Conservation (phyloP, 441 rosid genomes). For the Eruca vesicaria region DNA sequence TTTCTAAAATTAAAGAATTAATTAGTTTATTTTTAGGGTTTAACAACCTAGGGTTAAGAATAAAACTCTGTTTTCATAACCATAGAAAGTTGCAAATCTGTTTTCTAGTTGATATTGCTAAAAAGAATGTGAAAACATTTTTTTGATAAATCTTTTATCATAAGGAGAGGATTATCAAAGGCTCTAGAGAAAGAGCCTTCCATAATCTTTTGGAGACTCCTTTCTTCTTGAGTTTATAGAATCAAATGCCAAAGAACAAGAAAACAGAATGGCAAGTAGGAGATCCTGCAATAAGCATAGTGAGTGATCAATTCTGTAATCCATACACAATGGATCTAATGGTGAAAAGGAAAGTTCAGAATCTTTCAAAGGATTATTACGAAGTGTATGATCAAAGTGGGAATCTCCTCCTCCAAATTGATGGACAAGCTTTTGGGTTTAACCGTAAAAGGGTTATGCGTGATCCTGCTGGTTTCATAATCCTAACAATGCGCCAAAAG, state of each 20-base stretch:
- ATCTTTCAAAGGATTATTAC: conserved; percentile 42
- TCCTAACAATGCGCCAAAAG: conserved; percentile 62
- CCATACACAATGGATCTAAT: conserved; percentile 59
- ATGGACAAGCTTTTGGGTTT: conserved; percentile 58
- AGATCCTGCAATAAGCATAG: conserved; percentile 46
- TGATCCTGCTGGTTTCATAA: conserved; percentile 63
- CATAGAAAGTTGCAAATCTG: conserved; percentile 15
- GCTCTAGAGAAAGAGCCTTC: conserved; percentile 33
- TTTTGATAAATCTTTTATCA: conserved; percentile 18
- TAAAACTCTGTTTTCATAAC: not conserved
- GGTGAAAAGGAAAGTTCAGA: conserved; percentile 53
- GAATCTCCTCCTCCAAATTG: conserved; percentile 56
- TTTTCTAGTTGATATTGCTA: conserved; percentile 9
- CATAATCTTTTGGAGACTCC: conserved; percentile 9
- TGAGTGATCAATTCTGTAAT: conserved; percentile 59
- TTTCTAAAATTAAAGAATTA: conserved; percentile 13
- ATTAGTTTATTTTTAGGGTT: conserved; percentile 28
- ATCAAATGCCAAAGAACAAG: conserved; percentile 31
- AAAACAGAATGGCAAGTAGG: conserved; percentile 39
- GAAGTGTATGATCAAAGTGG: conserved; percentile 55
- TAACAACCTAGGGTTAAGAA: conserved; percentile 14
- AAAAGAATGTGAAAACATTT: not conserved
- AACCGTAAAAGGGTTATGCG: conserved; percentile 49
- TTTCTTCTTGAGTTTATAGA: conserved; percentile 5
- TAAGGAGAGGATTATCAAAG: conserved; percentile 22